A percentile compares a stretch with the other conserved stretches of the same genome.
These are phyloP conservation scores for Ophiocordyceps sinensis DNA, from an alignment of 2,329 filamentous ascomycete genomes.

Conservation along the genomic window DNA sequence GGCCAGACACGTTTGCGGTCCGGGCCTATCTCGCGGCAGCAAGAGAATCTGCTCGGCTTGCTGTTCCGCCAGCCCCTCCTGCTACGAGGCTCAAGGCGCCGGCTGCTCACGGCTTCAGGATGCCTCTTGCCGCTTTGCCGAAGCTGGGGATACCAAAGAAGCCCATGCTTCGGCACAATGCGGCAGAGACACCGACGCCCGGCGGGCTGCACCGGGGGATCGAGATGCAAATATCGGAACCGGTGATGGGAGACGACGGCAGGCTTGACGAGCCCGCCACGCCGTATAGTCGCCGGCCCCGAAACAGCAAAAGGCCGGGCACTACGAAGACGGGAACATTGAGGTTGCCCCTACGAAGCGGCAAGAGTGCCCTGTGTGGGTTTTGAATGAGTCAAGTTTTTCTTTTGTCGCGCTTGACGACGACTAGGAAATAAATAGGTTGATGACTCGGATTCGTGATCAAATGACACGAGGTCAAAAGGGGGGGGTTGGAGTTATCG, in stretches of 20 bases:
- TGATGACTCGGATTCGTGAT: too few species aligned
- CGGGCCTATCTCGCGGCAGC: slow-evolving; percentile 21
- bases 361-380: slow-evolving; percentile 21
- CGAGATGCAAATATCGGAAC: slow-evolving; percentile 15
- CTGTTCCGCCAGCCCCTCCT: slow-evolving; percentile 1
- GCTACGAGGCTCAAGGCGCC: background rate
- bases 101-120: slow-evolving; percentile 13
- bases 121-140: slow-evolving; percentile 22
- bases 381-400: background rate
- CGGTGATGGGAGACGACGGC: slow-evolving; percentile 11
- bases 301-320: slow-evolving; percentile 1
- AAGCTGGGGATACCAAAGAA: slow-evolving; percentile 26
- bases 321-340: slow-evolving; percentile 2
- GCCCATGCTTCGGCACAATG: slow-evolving; percentile 10
- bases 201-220: slow-evolving; percentile 9
- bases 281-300: background rate
- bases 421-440: too few species aligned
- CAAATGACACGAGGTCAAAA: too few species aligned
- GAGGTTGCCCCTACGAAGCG: slow-evolving; percentile 20
- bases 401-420: background rate
- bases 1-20: slow-evolving; percentile 18
- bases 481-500: too few species aligned
- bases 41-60: slow-evolving; percentile 9
- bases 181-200: slow-evolving; percentile 7
- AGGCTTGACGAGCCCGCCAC: slow-evolving; percentile 7